These are phyloP conservation scores for Gonapodya sp. DNA, from an alignment of 192 early-diverging fungal species.

Conservation along the genomic window DNA sequence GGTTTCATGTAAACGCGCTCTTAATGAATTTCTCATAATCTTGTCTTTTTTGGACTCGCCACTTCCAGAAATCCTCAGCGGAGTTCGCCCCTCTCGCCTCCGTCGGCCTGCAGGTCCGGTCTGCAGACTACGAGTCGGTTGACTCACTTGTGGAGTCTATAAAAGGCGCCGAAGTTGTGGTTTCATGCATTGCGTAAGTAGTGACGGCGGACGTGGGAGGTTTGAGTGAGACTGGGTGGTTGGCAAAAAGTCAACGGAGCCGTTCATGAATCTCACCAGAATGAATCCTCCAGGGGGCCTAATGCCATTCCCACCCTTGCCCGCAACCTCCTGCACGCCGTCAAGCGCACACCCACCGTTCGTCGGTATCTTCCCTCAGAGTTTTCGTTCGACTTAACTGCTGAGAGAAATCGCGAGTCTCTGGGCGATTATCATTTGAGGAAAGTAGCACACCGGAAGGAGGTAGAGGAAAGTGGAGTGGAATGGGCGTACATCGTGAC, in stretches of 20 bases:
- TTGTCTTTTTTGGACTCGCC: background rate
- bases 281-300: background rate
- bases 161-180: background rate
- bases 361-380: background rate
- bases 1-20: background rate
- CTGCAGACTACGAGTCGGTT: background rate
- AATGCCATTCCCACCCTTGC: background rate
- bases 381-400: background rate
- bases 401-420: background rate
- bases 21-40: background rate
- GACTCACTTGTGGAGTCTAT: background rate
- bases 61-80: background rate
- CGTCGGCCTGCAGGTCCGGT: background rate
- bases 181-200: background rate
- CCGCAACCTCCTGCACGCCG: background rate
- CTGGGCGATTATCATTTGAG: background rate
- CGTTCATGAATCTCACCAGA: background rate
- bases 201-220: background rate
- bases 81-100: background rate
- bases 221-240: background rate
- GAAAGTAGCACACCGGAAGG: background rate
- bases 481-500: background rate
- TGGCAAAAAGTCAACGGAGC: background rate
- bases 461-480: background rate
- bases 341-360: background rate